phyloP scores from a whole-genome alignment of 1,139 yeast genomes.

The Magnusiomyces ingens region DNA sequence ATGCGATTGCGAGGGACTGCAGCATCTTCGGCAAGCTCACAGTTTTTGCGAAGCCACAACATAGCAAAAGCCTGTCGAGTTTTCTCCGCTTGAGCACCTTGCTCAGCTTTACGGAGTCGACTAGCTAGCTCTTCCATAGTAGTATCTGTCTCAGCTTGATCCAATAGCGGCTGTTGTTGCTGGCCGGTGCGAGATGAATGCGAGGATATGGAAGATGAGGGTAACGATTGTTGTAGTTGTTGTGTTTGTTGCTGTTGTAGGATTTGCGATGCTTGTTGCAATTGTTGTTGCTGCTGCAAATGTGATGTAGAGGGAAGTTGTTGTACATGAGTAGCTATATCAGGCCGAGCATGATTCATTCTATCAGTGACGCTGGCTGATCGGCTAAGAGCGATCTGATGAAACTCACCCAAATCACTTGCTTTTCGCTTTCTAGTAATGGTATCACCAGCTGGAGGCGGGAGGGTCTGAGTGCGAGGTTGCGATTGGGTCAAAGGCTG shows the following conservation, averaged over 20 bases:
- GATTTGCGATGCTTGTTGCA: too few species aligned
- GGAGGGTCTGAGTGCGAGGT: too few species aligned
- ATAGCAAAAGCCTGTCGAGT: conserved; percentile 75
- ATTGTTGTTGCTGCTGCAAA: conserved; percentile 13
- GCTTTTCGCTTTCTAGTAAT: too few species aligned
- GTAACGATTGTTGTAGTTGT: not conserved
- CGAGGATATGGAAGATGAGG: too few species aligned
- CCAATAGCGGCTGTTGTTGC: too few species aligned
- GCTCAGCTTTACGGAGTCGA: conserved; percentile 44
- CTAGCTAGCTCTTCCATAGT: conserved; percentile 49
- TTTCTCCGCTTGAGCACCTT: conserved; percentile 44
- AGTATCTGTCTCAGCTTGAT: conserved; percentile 22
- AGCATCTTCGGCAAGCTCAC: conserved; percentile 57
- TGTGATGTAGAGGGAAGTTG: conserved; percentile 14
- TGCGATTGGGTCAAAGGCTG: too few species aligned
- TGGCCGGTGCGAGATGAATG: too few species aligned
- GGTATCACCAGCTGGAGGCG: too few species aligned
- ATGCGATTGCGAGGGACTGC: conserved; percentile 81
- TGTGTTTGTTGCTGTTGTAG: conserved; percentile 2
- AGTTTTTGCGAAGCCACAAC: conserved; percentile 68
- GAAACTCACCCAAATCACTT: too few species aligned
- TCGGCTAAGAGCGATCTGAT: too few species aligned
- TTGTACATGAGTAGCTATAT: not conserved
- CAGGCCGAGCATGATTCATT: too few species aligned
- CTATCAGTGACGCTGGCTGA: too few species aligned